Base-by-base conservation (phyloP, 768 basidiomycete species). In the Lactarius indigo region DNA sequence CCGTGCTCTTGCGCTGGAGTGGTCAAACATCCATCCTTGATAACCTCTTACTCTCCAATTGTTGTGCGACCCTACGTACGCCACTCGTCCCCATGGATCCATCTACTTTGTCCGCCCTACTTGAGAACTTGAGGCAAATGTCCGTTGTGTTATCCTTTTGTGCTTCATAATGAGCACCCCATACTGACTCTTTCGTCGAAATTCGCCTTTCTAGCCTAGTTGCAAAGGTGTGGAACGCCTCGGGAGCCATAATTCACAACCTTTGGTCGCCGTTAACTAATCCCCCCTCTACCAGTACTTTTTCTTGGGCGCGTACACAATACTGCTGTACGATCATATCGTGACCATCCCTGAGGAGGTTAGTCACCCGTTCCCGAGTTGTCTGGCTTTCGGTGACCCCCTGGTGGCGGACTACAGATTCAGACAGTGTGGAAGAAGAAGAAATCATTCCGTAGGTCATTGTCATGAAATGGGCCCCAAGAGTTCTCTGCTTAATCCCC, bases 371-470 rank as follows among this genome's bases (percentile, higher is more conserved):
- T 59, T 39, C 30, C 28, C 3, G 10, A 28, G 17, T 33, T n/a
- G 15, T 56, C 10, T 30, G 18, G 39, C 18, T n/a, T 35, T 23
- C n/a, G 12, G 23, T 35, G 28, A 57, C 9, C 33, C 42, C 42
- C 10, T 57, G 47, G 17, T 44, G 8, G 54, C n/a, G 15, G 33
- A 13, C 18, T 15, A 17, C 41, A 70, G 69, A 28, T 70, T n/a
- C 60, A 68, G 26, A 68, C 63, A 7, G 67, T 70, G 12, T 70
- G 69, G 69, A 70, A 70, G 57, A 64, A 60, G 50, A 70, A 63
- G 59, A 70, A 70, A 57, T 65, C 69, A 12, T 68, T 64, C 20
- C 63, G 69, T 70, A 47, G 26, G 67, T 50, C 28, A 35, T 20
- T 23, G 17, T 28, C 55, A n/a, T 17, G 23, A 47, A 20, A 39